Evolutionary conservation across 108 stramenopile genomes (phyloP).

Genomic region (Pseudonitzschia multiseries): DNA sequence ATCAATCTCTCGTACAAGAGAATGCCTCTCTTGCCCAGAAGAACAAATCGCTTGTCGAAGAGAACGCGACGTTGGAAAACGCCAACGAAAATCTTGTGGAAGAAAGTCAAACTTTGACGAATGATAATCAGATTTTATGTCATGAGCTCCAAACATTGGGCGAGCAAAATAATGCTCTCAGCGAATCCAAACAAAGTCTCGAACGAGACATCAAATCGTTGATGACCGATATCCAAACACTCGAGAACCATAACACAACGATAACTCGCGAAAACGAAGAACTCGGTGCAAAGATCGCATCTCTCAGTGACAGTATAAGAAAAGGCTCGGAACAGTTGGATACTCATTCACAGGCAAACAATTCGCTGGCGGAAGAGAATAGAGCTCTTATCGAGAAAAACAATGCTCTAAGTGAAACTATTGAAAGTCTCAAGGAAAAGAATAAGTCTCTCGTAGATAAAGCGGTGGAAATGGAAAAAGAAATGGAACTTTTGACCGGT

Average conservation of each 20-base stretch:
- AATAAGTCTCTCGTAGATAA: constrained; percentile 8
- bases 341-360: constrained; percentile 6
- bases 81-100: constrained; percentile 8
- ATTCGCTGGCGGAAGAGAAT: constrained; percentile 12
- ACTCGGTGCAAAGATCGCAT: background rate
- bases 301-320: background rate
- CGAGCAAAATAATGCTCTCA: background rate
- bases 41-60: constrained; percentile 14
- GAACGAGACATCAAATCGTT: background rate
- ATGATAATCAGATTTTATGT: constrained; percentile 15
- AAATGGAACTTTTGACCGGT: constrained; percentile 36
- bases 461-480: constrained; percentile 22
- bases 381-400: background rate
- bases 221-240: background rate
- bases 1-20: constrained; percentile 19
- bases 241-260: background rate
- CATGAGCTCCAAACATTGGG: constrained; percentile 10
- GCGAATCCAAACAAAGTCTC: background rate
- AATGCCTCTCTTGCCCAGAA: constrained; percentile 22
- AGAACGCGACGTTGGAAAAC: constrained; percentile 5
- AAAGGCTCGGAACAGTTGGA: background rate
- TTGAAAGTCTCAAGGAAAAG: constrained; percentile 13
- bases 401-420: background rate
- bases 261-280: background rate
- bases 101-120: constrained; percentile 5